Percentiles rank a stretch among this genome's conserved stretches.
Evolutionary conservation across 257 asterid genomes (phyloP).

Genomic region (Solanum corneliomulleri): DNA sequence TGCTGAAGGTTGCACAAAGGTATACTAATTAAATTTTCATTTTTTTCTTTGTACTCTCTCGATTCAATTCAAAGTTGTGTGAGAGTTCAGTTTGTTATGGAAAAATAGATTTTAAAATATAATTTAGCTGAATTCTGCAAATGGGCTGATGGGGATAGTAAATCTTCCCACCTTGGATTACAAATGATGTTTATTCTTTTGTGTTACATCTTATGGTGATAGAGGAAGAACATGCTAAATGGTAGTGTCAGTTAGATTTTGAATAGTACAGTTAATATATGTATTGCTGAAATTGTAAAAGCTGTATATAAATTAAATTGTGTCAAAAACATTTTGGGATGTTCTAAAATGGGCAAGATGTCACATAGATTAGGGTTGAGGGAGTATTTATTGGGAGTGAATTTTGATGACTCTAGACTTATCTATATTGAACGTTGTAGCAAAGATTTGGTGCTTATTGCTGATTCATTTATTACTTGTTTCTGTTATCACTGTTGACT

Average conservation of each 20-base stretch:
- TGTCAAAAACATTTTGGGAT: not conserved
- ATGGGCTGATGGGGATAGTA: not conserved
- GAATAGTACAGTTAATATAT: not conserved
- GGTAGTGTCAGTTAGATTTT: not conserved
- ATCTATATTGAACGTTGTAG: not conserved
- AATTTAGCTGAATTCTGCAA: not conserved
- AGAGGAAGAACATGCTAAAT: not conserved
- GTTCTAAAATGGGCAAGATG: not conserved
- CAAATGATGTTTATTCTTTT: not conserved
- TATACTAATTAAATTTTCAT: slow-evolving; percentile 16
- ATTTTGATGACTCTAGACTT: not conserved
- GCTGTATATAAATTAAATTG: not conserved
- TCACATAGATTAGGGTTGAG: not conserved
- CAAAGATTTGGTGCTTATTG: not conserved
- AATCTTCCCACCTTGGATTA: not conserved
- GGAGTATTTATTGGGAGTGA: not conserved
- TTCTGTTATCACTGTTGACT: not conserved
- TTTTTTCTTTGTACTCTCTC: not conserved
- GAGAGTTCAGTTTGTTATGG: not conserved
- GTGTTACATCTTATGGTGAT: not conserved
- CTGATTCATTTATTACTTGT: not conserved
- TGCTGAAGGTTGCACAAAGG: slow-evolving; percentile 98
- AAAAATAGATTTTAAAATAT: not conserved
- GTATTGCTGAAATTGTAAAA: not conserved
- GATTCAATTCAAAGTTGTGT: not conserved